These are phyloP conservation scores for Candida berthetii DNA, from an alignment of 805 yeast genomes.

Conservation along the genomic window DNA sequence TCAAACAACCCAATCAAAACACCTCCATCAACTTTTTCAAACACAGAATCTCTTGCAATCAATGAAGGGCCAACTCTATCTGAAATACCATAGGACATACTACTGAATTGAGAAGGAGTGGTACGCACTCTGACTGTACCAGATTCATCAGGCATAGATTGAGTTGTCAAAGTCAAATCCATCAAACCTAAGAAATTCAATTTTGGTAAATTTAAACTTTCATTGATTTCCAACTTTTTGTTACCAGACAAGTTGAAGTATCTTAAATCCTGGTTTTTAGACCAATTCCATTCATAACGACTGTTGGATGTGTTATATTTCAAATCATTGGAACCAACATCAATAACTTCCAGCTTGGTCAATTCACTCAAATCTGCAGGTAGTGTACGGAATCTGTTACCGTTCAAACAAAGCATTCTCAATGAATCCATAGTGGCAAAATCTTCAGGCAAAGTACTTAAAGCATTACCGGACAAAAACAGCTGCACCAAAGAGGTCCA, in stretches of 20 bases:
- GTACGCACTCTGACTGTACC: constrained; percentile 83
- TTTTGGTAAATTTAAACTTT: constrained; percentile 69
- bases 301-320: constrained; percentile 91
- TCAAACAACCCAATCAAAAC: constrained; percentile 78
- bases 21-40: constrained; percentile 82
- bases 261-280: constrained; percentile 65
- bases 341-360: constrained; percentile 59
- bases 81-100: constrained; percentile 84
- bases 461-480: constrained; percentile 76
- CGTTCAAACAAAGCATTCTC: constrained; percentile 63
- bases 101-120: constrained; percentile 72
- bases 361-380: constrained; percentile 85
- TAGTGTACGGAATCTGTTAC: constrained; percentile 76
- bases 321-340: constrained; percentile 85
- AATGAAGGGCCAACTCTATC: constrained; percentile 75
- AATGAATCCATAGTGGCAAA: constrained; percentile 56
- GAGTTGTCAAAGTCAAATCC: constrained; percentile 91
- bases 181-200: constrained; percentile 77
- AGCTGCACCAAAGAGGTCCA: constrained; percentile 54
- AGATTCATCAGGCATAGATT: constrained; percentile 83
- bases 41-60: constrained; percentile 76
- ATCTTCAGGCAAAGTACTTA: constrained; percentile 79
- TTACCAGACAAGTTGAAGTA: constrained; percentile 91
- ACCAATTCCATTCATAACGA: constrained; percentile 99
- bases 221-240: constrained; percentile 83